Percentiles rank a stretch among this genome's conserved stretches.
These are phyloP conservation scores for Coniochaeta sp. DNA, from an alignment of 2,329 filamentous ascomycete species.

Conservation along the genomic window DNA sequence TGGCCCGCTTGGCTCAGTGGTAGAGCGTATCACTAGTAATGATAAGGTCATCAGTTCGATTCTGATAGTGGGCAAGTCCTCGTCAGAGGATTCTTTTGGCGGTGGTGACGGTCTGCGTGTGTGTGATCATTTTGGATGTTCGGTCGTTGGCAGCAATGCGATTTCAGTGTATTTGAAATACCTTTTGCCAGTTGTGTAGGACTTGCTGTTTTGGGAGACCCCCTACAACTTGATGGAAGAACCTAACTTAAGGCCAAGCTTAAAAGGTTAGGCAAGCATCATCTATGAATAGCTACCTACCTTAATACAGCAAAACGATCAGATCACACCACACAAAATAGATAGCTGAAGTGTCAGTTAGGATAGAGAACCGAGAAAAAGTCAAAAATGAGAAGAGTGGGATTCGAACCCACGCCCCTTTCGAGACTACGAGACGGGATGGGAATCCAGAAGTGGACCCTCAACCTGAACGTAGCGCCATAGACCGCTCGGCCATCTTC, in stretches of 20 bases:
- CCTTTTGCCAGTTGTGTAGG: neutral
- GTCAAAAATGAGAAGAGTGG: neutral
- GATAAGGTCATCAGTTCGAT: constrained; percentile 1
- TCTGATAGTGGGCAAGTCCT: neutral
- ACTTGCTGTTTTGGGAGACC: no score
- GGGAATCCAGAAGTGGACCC: neutral
- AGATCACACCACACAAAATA: no score
- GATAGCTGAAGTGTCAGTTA: neutral
- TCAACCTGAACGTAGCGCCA: constrained; percentile 1
- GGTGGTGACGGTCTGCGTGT: neutral
- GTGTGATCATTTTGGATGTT: neutral
- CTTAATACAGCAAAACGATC: no score
- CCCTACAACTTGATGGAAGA: no score
- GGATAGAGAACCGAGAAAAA: neutral
- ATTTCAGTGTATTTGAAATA: no score
- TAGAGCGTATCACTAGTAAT: constrained; percentile 1
- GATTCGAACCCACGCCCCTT: constrained; percentile 1
- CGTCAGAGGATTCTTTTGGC: neutral
- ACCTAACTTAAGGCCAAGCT: no score
- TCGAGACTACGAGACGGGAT: neutral
- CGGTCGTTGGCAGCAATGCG: neutral
- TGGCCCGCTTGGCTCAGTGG: neutral
- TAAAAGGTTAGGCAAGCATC: no score
- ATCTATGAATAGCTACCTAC: no score
- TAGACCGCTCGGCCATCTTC: constrained; percentile 1